Percentiles rank a stretch among this genome's conserved stretches.
These are phyloP conservation scores for Penicillium antarcticum DNA, from an alignment of 495 filamentous ascomycete genomes.

Conservation along the genomic window DNA sequence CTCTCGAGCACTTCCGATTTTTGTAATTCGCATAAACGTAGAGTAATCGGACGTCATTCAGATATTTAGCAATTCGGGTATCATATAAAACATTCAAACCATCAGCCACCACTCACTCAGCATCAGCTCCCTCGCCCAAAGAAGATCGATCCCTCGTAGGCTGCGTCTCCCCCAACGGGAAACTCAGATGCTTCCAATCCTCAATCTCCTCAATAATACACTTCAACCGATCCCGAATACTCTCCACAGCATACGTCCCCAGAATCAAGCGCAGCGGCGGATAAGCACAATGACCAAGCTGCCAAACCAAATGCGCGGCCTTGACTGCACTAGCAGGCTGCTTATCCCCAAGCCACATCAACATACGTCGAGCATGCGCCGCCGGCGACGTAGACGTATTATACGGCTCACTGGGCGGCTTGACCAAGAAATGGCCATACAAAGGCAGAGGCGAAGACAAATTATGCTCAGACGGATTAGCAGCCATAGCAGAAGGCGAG, in stretches of 20 bases:
- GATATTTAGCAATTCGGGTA: neutral
- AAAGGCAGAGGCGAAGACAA: conserved; percentile 59
- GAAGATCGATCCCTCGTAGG: conserved; percentile 9
- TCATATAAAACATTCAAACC: neutral
- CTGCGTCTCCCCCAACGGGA: conserved; percentile 35
- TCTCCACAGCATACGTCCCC: conserved; percentile 93
- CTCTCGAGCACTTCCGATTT: too few relatives aligned
- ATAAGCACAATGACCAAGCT: conserved; percentile 88
- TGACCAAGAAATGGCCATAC: conserved; percentile 90
- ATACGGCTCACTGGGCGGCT: conserved; percentile 80
- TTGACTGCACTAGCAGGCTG: conserved; percentile 92
- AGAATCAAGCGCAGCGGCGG: conserved; percentile 82
- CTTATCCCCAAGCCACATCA: conserved; percentile 91
- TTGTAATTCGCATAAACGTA: too few relatives aligned
- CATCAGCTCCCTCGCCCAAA: neutral
- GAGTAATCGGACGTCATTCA: too few relatives aligned
- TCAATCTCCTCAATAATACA: conserved; percentile 93
- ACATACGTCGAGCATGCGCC: conserved; percentile 84
- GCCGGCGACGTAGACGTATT: conserved; percentile 72
- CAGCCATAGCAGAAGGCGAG: conserved; percentile 22
- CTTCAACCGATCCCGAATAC: conserved; percentile 81
- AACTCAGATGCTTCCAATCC: conserved; percentile 82
- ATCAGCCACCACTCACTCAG: conserved; percentile 5
- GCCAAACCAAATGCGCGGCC: conserved; percentile 94
- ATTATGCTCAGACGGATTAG: conserved; percentile 28